These are phyloP conservation scores for Pelargonium nanum DNA, from an alignment of 345 rosid genomes.

Conservation along the genomic window DNA sequence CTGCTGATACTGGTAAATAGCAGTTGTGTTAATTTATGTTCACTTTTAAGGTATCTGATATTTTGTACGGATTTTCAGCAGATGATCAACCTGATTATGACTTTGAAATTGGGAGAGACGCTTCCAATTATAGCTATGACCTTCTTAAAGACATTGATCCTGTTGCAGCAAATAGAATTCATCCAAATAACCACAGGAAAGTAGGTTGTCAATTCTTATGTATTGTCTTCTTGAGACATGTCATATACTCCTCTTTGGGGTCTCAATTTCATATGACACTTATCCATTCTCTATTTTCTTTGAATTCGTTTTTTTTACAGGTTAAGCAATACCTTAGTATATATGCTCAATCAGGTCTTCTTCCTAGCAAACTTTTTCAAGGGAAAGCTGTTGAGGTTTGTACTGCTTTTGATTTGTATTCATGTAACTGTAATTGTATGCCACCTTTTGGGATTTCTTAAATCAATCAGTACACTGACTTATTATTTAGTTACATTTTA, in stretches of 20 bases:
- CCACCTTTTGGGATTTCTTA: background rate
- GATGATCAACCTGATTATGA: constrained; percentile 22
- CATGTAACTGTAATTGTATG: background rate
- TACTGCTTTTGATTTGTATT: constrained; percentile 4
- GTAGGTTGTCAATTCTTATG: constrained; percentile 19
- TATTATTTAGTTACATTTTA: too few relatives aligned
- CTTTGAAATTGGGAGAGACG: constrained; percentile 21
- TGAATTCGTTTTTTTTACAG: constrained; percentile 50
- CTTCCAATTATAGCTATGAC: constrained; percentile 33
- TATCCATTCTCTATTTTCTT: too few relatives aligned
- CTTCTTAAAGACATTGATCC: constrained; percentile 76
- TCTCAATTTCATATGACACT: background rate
- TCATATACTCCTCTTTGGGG: background rate
- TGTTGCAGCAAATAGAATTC: constrained; percentile 78
- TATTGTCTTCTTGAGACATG: background rate
- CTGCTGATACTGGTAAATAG: constrained; percentile 36
- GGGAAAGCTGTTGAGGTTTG: constrained; percentile 67
- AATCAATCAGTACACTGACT: background rate
- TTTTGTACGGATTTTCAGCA: constrained; percentile 16
- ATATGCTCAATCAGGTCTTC: constrained; percentile 56
- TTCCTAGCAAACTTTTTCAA: constrained; percentile 64
- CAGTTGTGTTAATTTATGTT: constrained; percentile 2
- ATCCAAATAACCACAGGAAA: constrained; percentile 82
- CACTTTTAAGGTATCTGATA: background rate
- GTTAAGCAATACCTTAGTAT: constrained; percentile 62